Evolutionary conservation across 176 grass and related monocot species (phyloP).

Genomic region (Phragmites australis): DNA sequence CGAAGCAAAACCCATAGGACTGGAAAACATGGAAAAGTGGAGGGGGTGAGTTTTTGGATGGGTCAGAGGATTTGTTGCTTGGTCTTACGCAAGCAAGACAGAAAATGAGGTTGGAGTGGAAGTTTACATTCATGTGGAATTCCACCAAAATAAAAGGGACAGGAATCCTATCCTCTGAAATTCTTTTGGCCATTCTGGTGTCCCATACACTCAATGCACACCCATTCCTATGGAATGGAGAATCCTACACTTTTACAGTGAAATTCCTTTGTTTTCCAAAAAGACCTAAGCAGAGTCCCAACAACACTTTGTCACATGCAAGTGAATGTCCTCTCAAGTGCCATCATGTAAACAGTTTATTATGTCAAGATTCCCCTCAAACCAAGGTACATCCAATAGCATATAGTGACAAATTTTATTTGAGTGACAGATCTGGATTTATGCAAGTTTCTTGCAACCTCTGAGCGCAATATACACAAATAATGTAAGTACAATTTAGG

Average conservation of each 20-base stretch:
- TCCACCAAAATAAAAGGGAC: not conserved
- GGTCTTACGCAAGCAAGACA: not conserved
- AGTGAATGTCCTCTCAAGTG: not conserved
- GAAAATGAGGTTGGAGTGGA: not conserved
- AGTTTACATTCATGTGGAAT: not conserved
- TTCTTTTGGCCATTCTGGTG: not conserved
- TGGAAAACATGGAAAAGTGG: not conserved
- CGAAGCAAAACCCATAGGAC: not conserved
- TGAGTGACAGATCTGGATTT: not conserved
- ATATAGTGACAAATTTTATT: conserved; percentile 3
- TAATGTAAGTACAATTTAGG: not conserved
- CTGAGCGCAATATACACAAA: not conserved
- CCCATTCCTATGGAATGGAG: not conserved
- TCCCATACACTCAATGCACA: not conserved
- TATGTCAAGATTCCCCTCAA: not conserved
- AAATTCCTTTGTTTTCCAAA: not conserved
- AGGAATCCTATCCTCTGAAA: not conserved
- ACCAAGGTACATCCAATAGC: not conserved
- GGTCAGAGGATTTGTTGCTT: not conserved
- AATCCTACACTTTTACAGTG: not conserved
- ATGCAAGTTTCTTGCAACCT: not conserved
- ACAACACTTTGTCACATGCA: not conserved
- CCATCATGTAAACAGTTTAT: not conserved
- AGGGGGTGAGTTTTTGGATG: no score
- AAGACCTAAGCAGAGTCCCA: not conserved